phyloP scores from a whole-genome alignment of 257 asterid genomes.

The Gentiana macrophylla region DNA sequence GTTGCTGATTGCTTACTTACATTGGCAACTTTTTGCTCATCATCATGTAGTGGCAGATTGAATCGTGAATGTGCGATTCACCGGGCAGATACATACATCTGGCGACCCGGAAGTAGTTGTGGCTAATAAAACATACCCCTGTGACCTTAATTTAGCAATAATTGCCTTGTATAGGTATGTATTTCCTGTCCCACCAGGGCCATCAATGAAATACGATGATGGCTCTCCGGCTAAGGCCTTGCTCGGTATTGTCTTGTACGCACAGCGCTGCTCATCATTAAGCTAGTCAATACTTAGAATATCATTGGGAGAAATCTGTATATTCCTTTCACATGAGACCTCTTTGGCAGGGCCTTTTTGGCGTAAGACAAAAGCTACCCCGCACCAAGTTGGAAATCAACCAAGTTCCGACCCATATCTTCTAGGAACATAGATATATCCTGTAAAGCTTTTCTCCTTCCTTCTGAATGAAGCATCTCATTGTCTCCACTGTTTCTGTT shows the following conservation, averaged over 20 bases:
- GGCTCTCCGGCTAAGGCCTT: not conserved
- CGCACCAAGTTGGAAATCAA: not conserved
- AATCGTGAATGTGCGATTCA: too few species aligned
- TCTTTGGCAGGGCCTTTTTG: not conserved
- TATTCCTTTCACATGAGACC: not conserved
- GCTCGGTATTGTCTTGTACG: not conserved
- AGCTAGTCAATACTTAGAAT: not conserved
- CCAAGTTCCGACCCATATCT: not conserved
- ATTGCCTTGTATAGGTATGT: too few species aligned
- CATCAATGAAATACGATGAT: not conserved
- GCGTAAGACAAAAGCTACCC: not conserved
- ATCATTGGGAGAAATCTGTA: not conserved
- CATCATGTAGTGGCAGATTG: too few species aligned
- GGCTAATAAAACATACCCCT: too few species aligned
- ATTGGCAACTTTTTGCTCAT: too few species aligned
- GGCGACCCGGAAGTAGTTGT: too few species aligned
- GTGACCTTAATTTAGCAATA: too few species aligned
- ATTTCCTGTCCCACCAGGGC: too few species aligned
- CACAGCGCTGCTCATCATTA: not conserved
- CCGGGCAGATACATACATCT: too few species aligned
- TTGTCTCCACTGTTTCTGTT: not conserved
- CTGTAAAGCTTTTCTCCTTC: not conserved
- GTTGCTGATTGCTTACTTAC: too few species aligned
- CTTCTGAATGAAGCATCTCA: not conserved
- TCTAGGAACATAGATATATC: not conserved